These are phyloP conservation scores for Tylopilus rubrobrunneus DNA, from an alignment of 768 basidiomycete genomes.

Conservation along the genomic window DNA sequence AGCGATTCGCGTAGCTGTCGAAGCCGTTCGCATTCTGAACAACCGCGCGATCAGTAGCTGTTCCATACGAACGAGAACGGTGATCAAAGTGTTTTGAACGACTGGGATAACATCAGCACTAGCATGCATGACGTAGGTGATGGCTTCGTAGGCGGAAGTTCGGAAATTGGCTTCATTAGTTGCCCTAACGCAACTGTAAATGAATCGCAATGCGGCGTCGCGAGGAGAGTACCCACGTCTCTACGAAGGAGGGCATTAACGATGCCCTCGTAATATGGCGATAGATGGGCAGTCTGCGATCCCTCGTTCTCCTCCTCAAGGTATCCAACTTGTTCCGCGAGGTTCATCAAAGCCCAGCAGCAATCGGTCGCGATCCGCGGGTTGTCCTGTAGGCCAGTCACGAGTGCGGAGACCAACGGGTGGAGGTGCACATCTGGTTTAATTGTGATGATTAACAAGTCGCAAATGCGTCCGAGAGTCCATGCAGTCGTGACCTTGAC, in stretches of 20 bases:
- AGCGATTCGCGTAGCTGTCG: too few species aligned
- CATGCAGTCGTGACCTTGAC: slow-evolving; percentile 98
- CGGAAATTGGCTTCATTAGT: slow-evolving; percentile 90
- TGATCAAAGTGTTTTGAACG: slow-evolving; percentile 77
- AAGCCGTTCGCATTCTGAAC: too few species aligned
- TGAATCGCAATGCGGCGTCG: background rate
- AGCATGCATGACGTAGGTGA: slow-evolving; percentile 79
- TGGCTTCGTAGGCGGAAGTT: slow-evolving; percentile 94
- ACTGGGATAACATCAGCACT: slow-evolving; percentile 74
- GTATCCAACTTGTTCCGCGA: slow-evolving; percentile 84
- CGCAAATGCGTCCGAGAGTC: slow-evolving; percentile 95
- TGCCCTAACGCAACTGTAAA: slow-evolving; percentile 41
- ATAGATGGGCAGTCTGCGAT: slow-evolving; percentile 60
- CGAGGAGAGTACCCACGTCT: slow-evolving; percentile 53
- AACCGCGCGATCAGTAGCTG: slow-evolving; percentile 48
- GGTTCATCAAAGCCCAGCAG: slow-evolving; percentile 95
- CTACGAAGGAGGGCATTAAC: slow-evolving; percentile 78
- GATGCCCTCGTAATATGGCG: slow-evolving; percentile 34
- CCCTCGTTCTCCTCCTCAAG: slow-evolving; percentile 59
- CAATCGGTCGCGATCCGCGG: slow-evolving; percentile 89
- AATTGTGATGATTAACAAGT: slow-evolving; percentile 79
- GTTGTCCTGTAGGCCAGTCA: slow-evolving; percentile 72
- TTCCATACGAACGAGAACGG: slow-evolving; percentile 88
- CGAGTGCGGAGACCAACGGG: slow-evolving; percentile 77
- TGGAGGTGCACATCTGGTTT: slow-evolving; percentile 87